phyloP scores from a whole-genome alignment of 2,329 filamentous ascomycete genomes.

The Botryosphaeria dothidea region DNA sequence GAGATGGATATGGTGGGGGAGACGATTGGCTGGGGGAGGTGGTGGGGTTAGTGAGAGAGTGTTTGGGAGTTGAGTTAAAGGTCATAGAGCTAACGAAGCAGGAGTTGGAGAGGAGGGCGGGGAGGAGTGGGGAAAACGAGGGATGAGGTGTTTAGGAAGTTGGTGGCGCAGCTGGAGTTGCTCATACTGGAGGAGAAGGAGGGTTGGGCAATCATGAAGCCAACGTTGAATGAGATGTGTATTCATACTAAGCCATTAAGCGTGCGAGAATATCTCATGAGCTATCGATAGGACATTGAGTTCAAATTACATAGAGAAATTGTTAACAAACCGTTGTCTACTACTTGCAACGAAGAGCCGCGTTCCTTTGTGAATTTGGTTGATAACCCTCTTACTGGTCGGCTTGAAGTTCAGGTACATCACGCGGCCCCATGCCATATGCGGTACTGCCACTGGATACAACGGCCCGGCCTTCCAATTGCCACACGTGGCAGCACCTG shows the following conservation, averaged over 20 bases:
- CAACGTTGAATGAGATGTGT: conserved; percentile 7
- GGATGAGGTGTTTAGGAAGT: conserved; percentile 24
- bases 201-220: not conserved
- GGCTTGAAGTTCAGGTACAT: no score
- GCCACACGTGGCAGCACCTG: no score
- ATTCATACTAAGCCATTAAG: conserved; percentile 18
- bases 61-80: not conserved
- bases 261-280: not conserved
- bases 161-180: conserved; percentile 20
- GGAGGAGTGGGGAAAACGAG: not conserved
- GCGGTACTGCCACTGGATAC: no score
- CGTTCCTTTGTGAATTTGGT: no score
- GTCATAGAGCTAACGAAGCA: not conserved
- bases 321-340: no score
- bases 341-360: no score
- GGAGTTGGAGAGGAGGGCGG: not conserved
- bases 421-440: no score
- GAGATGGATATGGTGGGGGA: conserved; percentile 37
- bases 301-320: no score
- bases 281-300: not conserved
- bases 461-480: no score
- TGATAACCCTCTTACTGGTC: no score
- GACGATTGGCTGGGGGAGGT: conserved; percentile 29
- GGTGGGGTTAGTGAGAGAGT: conserved; percentile 23
- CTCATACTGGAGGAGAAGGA: conserved; percentile 21